Evolutionary conservation across 2,329 filamentous ascomycete species (phyloP), one percentile per base, ranked within the genome.

Genomic region (Aulographum hederae): DNA sequence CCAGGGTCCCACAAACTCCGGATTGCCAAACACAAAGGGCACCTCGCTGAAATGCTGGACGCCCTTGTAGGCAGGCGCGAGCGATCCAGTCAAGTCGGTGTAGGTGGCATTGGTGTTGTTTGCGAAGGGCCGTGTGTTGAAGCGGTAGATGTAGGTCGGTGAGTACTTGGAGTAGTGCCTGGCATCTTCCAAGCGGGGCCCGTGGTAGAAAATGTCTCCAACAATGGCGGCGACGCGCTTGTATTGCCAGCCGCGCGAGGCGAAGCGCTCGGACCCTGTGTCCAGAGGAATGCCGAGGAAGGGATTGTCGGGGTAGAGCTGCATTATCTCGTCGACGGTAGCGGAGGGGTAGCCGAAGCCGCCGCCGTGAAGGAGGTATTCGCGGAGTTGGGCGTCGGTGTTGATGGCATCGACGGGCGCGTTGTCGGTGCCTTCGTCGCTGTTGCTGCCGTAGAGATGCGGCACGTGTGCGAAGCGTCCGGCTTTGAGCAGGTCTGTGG

Each of bases 391-490:
- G 12, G 51, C 58, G 8, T 58, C 63, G 2, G 61, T 68, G 43
- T 73, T 64, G 37, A 75, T 61, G 12, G 60, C 63, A n/a, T n/a
- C 4, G 37, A 46, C 8, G 60, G 58, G 1, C 57, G 63, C 41
- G 74, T 75, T 1, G 56, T n/a, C 53, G 1, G 63, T 64, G 2
- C 71, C 75, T 45, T 80, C 75, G 40, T 79, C 74, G 1, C 63
- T 64, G 46, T 77, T 78, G 21, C 63, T 63, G 5, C 76, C 74
- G 20, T 63, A 54, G 5, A 80, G 57, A 26, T 78, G 62, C 1
- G 73, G 70, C 0, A 78, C 68, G 32, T 68, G 60, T 34, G 75
- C 65, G 39, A 78, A 77, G n/a, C 62, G 60, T 28, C 71, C 72
- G 4, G 59, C 46, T 2, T 54, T 50, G 4, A 79, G 52, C 39